These are phyloP conservation scores for Graphium sp. DNA, from an alignment of 2,329 filamentous ascomycete genomes.

Conservation along the genomic window DNA sequence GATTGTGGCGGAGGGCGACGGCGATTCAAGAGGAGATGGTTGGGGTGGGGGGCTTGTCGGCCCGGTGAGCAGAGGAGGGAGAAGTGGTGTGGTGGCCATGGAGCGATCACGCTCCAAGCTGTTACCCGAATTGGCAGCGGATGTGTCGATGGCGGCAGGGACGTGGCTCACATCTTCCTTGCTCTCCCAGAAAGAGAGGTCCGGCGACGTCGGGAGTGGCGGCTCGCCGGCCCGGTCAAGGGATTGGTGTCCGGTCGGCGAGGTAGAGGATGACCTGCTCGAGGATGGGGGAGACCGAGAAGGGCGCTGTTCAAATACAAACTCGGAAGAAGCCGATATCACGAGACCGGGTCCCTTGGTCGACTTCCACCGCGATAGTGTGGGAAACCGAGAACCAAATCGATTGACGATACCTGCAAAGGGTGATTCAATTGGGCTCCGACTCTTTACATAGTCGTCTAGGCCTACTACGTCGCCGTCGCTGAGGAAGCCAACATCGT, in stretches of 20 bases:
- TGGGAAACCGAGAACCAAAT: slow-evolving; percentile 43
- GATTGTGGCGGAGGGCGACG: slow-evolving; percentile 21
- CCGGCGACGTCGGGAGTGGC: slow-evolving; percentile 41
- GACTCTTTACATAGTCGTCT: slow-evolving; percentile 3
- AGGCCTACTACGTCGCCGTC: slow-evolving; percentile 38
- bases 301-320: slow-evolving; percentile 56
- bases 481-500: slow-evolving; percentile 50
- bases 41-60: slow-evolving; percentile 33
- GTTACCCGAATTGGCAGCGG: slow-evolving; percentile 2
- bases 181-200: slow-evolving; percentile 45
- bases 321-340: too few relatives aligned
- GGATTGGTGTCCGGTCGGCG: slow-evolving; percentile 34
- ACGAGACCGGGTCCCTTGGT: too few relatives aligned
- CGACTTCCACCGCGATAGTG: slow-evolving; percentile 31
- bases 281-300: slow-evolving; percentile 44
- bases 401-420: slow-evolving; percentile 47
- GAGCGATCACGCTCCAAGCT: slow-evolving; percentile 36
- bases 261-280: slow-evolving; percentile 65
- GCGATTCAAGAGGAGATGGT: slow-evolving; percentile 44
- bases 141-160: slow-evolving; percentile 23
- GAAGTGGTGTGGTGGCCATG: slow-evolving; percentile 63
- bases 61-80: slow-evolving; percentile 68
- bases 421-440: slow-evolving; percentile 29
- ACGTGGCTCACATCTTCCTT: slow-evolving; percentile 33
- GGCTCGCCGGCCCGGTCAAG: slow-evolving; percentile 29